phyloP scores from a whole-genome alignment of 805 yeast species.

The Saturnispora besseyi region DNA sequence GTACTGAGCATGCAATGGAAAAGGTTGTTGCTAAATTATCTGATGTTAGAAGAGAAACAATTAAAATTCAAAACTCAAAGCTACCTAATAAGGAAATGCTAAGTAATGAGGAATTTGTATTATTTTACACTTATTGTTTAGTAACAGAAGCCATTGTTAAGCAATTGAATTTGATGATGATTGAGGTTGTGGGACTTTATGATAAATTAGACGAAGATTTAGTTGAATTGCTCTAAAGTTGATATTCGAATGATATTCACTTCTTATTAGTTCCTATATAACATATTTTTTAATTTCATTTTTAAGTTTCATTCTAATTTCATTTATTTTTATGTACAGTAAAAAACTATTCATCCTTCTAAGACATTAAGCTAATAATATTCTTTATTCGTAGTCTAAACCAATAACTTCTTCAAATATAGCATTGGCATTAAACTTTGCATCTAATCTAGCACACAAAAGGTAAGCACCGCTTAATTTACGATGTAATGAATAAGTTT shows the following conservation, averaged over 20 bases:
- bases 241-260: not conserved
- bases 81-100: constrained; percentile 25
- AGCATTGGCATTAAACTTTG: constrained; percentile 71
- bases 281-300: not conserved
- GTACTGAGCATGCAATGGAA: constrained; percentile 66
- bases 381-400: constrained; percentile 23
- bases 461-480: constrained; percentile 91
- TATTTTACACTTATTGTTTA: constrained; percentile 65
- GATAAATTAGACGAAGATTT: constrained; percentile 61
- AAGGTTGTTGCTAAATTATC: constrained; percentile 57
- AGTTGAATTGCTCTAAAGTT: constrained; percentile 31
- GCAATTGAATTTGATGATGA: constrained; percentile 52
- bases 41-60: constrained; percentile 39
- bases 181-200: constrained; percentile 45
- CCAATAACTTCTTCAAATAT: constrained; percentile 73
- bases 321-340: not conserved
- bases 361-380: not conserved
- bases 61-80: constrained; percentile 6
- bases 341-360: not conserved
- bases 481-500: constrained; percentile 92
- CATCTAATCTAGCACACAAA: constrained; percentile 77
- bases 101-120: constrained; percentile 64
- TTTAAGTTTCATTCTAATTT: constrained; percentile 15
- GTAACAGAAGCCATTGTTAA: constrained; percentile 60
- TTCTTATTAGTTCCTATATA: not conserved